A percentile compares a stretch with the other conserved stretches of the same genome.
Evolutionary conservation across 768 basidiomycete genomes (phyloP).

Genomic region (Baorangia bicolor): DNA sequence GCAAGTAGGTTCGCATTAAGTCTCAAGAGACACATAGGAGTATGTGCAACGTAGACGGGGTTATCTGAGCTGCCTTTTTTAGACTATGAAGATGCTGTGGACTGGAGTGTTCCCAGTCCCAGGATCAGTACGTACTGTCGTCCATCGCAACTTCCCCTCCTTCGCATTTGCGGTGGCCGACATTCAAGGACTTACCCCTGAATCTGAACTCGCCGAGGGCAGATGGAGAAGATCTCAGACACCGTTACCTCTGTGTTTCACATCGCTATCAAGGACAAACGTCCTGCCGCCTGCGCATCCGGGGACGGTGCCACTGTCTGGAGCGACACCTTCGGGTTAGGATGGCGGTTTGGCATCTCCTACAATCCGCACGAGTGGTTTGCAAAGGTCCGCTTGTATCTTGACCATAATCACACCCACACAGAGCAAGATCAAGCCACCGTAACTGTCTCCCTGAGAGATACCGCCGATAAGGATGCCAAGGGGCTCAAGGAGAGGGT

Average conservation of each 20-base stretch:
- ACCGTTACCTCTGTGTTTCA: constrained; percentile 25
- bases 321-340: constrained; percentile 28
- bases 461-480: not conserved
- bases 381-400: constrained; percentile 22
- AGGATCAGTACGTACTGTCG: not conserved
- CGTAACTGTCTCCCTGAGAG: constrained; percentile 12
- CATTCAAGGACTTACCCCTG: not conserved
- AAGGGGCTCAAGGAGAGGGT: constrained; percentile 10
- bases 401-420: constrained; percentile 28
- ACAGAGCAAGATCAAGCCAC: constrained; percentile 21
- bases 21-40: too few relatives aligned
- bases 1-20: too few relatives aligned
- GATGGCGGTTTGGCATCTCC: constrained; percentile 29
- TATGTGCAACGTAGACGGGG: not conserved
- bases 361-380: constrained; percentile 22
- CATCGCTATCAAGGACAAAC: constrained; percentile 20
- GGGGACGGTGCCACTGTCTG: constrained; percentile 12
- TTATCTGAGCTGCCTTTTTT: constrained; percentile 6
- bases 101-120: not conserved
- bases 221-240: constrained; percentile 28
- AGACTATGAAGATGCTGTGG: constrained; percentile 9
- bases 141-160: not conserved
- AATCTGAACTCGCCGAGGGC: not conserved
- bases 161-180: not conserved
- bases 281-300: constrained; percentile 15